Percentiles rank a stretch among this genome's conserved stretches.
These are phyloP conservation scores for Nakazawaea wickerhamii DNA, from an alignment of 805 yeast species.

Conservation along the genomic window DNA sequence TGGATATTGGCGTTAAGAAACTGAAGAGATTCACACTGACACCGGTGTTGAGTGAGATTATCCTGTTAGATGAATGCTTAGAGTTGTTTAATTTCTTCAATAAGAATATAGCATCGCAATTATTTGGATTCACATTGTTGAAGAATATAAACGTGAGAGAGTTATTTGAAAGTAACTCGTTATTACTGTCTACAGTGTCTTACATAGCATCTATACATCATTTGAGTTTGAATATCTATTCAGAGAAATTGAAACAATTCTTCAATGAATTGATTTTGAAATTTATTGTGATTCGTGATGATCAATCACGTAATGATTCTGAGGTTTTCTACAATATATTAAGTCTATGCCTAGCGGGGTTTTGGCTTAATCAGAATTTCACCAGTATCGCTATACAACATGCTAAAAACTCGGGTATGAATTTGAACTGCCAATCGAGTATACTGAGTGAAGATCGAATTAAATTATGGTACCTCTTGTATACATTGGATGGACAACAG, in stretches of 20 bases:
- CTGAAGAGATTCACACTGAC: conserved; percentile 9
- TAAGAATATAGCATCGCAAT: conserved; percentile 51
- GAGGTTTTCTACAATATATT: conserved; percentile 58
- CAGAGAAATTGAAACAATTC: conserved; percentile 22
- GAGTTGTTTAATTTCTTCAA: conserved; percentile 48
- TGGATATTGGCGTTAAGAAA: not conserved
- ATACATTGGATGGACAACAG: conserved; percentile 65
- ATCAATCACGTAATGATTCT: conserved; percentile 23
- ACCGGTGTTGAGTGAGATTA: conserved; percentile 13
- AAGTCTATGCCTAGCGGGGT: conserved; percentile 59
- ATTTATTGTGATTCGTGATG: conserved; percentile 27
- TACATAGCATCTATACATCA: conserved; percentile 61
- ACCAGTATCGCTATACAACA: conserved; percentile 65
- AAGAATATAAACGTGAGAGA: conserved; percentile 41
- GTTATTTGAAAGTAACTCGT: conserved; percentile 42
- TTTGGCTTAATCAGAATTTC: conserved; percentile 65
- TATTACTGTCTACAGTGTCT: conserved; percentile 54
- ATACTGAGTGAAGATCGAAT: conserved; percentile 38
- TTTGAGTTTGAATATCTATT: conserved; percentile 28
- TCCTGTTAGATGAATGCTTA: conserved; percentile 5
- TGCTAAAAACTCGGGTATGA: conserved; percentile 49
- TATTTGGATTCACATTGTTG: conserved; percentile 60
- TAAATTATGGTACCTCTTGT: conserved; percentile 62
- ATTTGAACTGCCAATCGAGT: conserved; percentile 18
- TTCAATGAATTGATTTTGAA: conserved; percentile 25